Conservation (phyloP, 1,139 yeast species). For the Kodamaea ohmeri region DNA sequence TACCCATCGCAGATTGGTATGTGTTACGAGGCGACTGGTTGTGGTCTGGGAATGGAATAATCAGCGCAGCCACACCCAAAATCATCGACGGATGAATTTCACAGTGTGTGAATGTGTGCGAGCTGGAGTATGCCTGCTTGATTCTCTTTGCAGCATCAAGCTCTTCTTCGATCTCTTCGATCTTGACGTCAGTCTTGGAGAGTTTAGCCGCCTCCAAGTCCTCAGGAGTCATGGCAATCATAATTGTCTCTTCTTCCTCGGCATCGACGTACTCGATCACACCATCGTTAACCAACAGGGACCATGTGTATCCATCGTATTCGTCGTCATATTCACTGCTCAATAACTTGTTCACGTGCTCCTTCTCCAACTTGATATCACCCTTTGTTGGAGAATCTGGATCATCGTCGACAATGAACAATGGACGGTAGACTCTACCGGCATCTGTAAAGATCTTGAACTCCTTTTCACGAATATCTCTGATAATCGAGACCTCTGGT, state of each 20-base stretch:
- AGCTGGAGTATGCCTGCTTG: conserved; percentile 60
- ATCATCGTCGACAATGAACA: conserved; percentile 86
- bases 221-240: conserved; percentile 99
- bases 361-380: conserved; percentile 79
- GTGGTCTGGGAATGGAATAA: conserved; percentile 99
- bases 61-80: conserved; percentile 96
- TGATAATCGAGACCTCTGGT: conserved; percentile 92
- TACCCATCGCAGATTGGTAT: conserved; percentile 99
- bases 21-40: conserved; percentile 99
- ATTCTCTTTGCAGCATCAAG: conserved; percentile 85
- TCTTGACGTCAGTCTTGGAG: conserved; percentile 44
- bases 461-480: conserved; percentile 96
- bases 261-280: conserved; percentile 94
- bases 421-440: conserved; percentile 95
- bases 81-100: conserved; percentile 99
- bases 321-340: conserved; percentile 64
- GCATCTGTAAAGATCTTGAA: conserved; percentile 96
- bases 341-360: conserved; percentile 70
- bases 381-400: conserved; percentile 72
- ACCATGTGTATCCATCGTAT: conserved; percentile 72
- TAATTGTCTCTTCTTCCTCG: conserved; percentile 94
- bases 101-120: conserved; percentile 95
- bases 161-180: conserved; percentile 50
- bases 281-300: conserved; percentile 78
- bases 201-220: conserved; percentile 62